Conservation (phyloP, 495 filamentous ascomycete species). For the Lophiostoma macrostomum region DNA sequence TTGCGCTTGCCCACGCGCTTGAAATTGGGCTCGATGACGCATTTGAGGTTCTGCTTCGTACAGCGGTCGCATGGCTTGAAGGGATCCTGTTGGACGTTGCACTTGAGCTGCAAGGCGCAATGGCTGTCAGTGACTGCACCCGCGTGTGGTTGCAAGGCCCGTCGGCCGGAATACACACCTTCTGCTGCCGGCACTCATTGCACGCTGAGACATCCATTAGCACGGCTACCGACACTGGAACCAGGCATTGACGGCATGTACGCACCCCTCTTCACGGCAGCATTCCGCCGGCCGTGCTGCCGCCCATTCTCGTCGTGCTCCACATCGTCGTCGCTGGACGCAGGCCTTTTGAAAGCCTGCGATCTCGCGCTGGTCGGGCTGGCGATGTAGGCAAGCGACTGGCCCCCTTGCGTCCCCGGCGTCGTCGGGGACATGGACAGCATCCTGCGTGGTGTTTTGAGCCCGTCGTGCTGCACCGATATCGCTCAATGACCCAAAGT, state of each 20-base stretch:
- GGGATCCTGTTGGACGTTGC: slow-evolving; percentile 85
- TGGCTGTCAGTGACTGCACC: not conserved
- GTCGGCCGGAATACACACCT: slow-evolving; percentile 52
- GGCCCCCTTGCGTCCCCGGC: slow-evolving; percentile 19
- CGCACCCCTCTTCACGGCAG: slow-evolving; percentile 30
- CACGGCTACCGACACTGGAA: not conserved
- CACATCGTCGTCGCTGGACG: slow-evolving; percentile 29
- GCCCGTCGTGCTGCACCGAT: slow-evolving; percentile 11
- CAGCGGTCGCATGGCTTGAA: slow-evolving; percentile 80
- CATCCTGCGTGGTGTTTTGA: slow-evolving; percentile 14
- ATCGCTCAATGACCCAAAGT: too few relatives aligned
- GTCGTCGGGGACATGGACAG: slow-evolving; percentile 32
- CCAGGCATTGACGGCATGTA: slow-evolving; percentile 26
- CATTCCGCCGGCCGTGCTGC: slow-evolving; percentile 6
- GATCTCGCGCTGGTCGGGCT: slow-evolving; percentile 29
- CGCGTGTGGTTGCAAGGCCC: not conserved
- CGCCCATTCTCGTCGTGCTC: slow-evolving; percentile 20
- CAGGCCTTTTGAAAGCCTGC: slow-evolving; percentile 26
- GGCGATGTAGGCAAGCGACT: slow-evolving; percentile 23
- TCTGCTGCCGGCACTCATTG: slow-evolving; percentile 94
- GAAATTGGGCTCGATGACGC: slow-evolving; percentile 92
- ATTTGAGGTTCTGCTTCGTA: slow-evolving; percentile 77
- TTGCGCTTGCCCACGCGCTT: slow-evolving; percentile 88
- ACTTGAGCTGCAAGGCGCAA: slow-evolving; percentile 60
- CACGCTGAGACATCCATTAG: slow-evolving; percentile 75